Percentiles rank a stretch among this genome's conserved stretches.
Evolutionary conservation across 192 early-diverging fungal genomes (phyloP).

Genomic region (Coemansia sp.): DNA sequence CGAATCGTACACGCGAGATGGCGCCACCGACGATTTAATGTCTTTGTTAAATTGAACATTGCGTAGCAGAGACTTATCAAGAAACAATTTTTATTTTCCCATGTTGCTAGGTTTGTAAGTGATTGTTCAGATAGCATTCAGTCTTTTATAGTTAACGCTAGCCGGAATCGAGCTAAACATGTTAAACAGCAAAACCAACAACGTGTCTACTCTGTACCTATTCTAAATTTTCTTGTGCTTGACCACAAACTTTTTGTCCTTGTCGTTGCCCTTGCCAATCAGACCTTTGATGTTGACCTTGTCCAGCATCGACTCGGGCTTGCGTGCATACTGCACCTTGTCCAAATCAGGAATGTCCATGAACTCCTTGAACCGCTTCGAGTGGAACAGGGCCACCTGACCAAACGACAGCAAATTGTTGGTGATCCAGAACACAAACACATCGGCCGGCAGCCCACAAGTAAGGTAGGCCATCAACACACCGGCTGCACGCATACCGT

Average conservation of each 20-base stretch:
- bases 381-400: slow-evolving; percentile 67
- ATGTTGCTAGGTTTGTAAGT: too few species aligned
- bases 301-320: slow-evolving; percentile 12
- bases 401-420: slow-evolving; percentile 68
- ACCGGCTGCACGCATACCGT: slow-evolving; percentile 49
- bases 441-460: slow-evolving; percentile 54
- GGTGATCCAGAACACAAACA: slow-evolving; percentile 86
- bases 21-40: too few species aligned
- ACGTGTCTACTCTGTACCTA: too few species aligned
- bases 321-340: slow-evolving; percentile 24
- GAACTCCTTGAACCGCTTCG: slow-evolving; percentile 53
- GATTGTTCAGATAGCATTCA: too few species aligned
- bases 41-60: too few species aligned
- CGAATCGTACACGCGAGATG: too few species aligned
- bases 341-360: slow-evolving; percentile 60
- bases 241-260: slow-evolving; percentile 18
- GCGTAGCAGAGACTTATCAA: too few species aligned
- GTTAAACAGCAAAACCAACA: too few species aligned
- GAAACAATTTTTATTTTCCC: too few species aligned
- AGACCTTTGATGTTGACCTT: slow-evolving; percentile 13
- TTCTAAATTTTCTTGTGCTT: slow-evolving; percentile 15
- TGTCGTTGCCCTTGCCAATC: slow-evolving; percentile 13
- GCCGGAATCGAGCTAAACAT: too few species aligned
- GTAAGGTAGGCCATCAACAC: slow-evolving; percentile 51
- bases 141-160: too few species aligned